These are phyloP conservation scores for Pseudocercospora fijiensis DNA, from an alignment of 2,329 filamentous ascomycete genomes.

Conservation along the genomic window DNA sequence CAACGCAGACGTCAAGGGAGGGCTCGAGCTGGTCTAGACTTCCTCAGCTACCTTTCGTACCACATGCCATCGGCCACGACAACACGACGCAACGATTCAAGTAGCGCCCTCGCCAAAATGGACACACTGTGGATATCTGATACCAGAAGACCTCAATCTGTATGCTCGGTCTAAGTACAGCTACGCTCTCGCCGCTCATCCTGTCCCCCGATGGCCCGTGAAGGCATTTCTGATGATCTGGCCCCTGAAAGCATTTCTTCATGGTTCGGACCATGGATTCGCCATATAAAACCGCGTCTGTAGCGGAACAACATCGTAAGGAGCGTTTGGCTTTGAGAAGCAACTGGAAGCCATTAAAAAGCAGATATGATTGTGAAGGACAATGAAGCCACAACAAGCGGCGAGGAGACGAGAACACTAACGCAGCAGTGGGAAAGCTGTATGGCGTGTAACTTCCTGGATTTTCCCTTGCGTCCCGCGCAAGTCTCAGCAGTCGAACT, in stretches of 20 bases:
- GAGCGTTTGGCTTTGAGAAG: neutral
- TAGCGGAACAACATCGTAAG: neutral
- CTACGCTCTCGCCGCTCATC: neutral
- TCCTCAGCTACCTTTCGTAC: neutral
- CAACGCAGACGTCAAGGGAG: neutral
- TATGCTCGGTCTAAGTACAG: neutral
- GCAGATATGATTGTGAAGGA: neutral
- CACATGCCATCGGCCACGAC: neutral
- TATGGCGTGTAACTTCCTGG: neutral
- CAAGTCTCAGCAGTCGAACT: neutral
- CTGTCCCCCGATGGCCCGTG: neutral
- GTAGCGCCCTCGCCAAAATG: too few species aligned
- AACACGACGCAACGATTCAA: neutral
- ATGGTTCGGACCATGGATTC: neutral
- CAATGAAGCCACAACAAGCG: neutral
- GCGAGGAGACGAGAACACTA: neutral
- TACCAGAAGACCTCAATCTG: neutral
- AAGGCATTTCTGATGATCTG: neutral
- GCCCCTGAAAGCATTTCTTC: neutral
- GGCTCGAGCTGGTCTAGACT: neutral
- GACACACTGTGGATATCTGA: neutral
- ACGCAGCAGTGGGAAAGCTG: neutral
- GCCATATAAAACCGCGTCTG: neutral
- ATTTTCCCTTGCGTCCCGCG: neutral
- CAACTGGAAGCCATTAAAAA: too few species aligned